phyloP scores from a whole-genome alignment of 2,329 filamentous ascomycete species.

The Fusarium fracticaudum region DNA sequence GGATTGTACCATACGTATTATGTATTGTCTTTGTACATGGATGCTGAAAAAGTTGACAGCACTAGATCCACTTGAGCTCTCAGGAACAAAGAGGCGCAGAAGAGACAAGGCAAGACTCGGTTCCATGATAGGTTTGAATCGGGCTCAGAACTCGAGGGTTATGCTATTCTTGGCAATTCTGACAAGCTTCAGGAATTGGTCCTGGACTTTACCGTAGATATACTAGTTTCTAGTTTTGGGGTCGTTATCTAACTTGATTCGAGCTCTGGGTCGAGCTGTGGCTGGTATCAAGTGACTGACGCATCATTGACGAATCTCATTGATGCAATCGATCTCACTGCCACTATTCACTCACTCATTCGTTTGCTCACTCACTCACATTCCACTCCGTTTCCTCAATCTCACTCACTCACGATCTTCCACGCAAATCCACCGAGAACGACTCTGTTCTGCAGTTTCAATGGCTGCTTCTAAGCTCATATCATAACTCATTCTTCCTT shows the following conservation, averaged over 20 bases:
- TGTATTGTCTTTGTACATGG: not conserved
- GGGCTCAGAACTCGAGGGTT: not conserved
- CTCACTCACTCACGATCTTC: not conserved
- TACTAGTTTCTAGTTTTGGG: slow-evolving; percentile 14
- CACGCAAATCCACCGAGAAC: not conserved
- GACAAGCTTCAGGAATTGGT: slow-evolving; percentile 24
- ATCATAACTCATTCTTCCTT: slow-evolving; percentile 10
- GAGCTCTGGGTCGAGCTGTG: slow-evolving; percentile 4
- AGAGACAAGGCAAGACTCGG: not conserved
- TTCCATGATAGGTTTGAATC: slow-evolving; percentile 19
- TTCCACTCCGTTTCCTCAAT: not conserved
- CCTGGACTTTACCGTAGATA: slow-evolving; percentile 32
- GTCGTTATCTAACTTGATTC: not conserved
- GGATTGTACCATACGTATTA: not conserved
- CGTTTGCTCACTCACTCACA: not conserved
- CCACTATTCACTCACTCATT: not conserved
- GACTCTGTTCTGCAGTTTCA: not conserved
- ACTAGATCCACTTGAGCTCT: slow-evolving; percentile 3
- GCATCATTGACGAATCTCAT: slow-evolving; percentile 34
- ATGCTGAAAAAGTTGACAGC: slow-evolving; percentile 1
- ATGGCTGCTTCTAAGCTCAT: slow-evolving; percentile 3
- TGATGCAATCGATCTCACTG: slow-evolving; percentile 17
- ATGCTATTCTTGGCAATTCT: slow-evolving; percentile 12
- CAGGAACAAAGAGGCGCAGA: slow-evolving; percentile 1
- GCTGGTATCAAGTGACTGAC: slow-evolving; percentile 42